Evolutionary conservation across 345 rosid genomes (phyloP).

Genomic region (Eucalyptus regnans): DNA sequence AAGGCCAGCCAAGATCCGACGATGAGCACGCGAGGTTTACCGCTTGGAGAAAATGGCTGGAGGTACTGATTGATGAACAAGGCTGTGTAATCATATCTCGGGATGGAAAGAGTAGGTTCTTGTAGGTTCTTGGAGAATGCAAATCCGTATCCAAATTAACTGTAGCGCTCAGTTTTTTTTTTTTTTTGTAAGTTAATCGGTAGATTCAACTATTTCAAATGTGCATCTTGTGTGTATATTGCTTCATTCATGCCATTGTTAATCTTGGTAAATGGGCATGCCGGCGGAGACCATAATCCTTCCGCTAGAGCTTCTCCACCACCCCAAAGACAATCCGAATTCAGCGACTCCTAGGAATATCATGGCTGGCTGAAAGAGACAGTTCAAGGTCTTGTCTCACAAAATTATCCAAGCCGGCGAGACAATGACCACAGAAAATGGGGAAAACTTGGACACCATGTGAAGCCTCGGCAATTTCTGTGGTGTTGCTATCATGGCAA

Average conservation of each 20-base stretch:
- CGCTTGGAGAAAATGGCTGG: too few species aligned
- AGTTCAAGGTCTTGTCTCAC: constrained; percentile 28
- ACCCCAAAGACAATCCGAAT: constrained; percentile 60
- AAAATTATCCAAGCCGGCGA: constrained; percentile 22
- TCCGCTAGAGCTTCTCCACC: constrained; percentile 80
- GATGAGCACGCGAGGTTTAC: too few species aligned
- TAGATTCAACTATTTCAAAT: too few species aligned
- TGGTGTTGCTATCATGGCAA: constrained; percentile 63
- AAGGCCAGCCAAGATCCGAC: too few species aligned
- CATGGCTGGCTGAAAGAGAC: constrained; percentile 67
- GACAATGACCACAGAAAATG: constrained; percentile 29
- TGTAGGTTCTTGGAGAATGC: too few species aligned
- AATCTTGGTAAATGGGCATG: constrained; percentile 16
- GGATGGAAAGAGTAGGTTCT: too few species aligned
- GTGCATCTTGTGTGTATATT: too few species aligned
- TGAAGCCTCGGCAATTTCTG: constrained; percentile 39
- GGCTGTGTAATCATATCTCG: too few species aligned
- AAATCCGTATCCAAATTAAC: too few species aligned
- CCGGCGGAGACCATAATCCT: constrained; percentile 72
- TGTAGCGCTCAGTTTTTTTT: too few species aligned
- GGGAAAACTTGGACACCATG: constrained; percentile 65
- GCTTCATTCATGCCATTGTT: background rate
- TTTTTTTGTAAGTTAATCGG: too few species aligned
- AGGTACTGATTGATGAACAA: too few species aligned
- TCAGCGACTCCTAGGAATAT: constrained; percentile 50